Base-by-base conservation (phyloP, 345 rosid species). In the Noccaea caerulescens region DNA sequence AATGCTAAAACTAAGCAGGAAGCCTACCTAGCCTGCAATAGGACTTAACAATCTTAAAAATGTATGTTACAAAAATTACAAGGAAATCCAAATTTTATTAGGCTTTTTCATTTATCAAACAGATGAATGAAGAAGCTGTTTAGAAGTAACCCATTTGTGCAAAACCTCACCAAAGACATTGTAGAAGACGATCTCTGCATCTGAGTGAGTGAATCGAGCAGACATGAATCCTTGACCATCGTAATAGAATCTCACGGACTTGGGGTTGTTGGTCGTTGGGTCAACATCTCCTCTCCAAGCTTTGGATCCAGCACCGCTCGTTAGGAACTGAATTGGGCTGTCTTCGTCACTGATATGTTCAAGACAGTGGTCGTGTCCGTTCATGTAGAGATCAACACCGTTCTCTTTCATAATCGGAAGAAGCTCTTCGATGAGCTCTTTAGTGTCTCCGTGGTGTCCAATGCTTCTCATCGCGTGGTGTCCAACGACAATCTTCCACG, bases 401-500 rank as follows among this genome's bases (percentile, higher is more conserved):
- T 64, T 5, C 57, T 58, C 76, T 37, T 76, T 76, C 7, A 76
- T 69, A 34, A 84, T 70, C 1, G 96, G 96, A 36, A 86, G 78
- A 69, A 90, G 81, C 11, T 76, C 78, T 12, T 63, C 20, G 10
- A 79, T 41, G 2, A 91, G 92, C 77, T 88, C 94, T 8, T 20
- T 7, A 14, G 97, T 86, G 58, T 82, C 79, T 2, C 94, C 92
- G 10, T 91, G 94, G 49, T 88, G 88, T 12, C 91, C 86, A 51
- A 82, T 82, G 68, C 94, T 91, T 76, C 84, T 73, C 58, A 91
- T 83, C 2, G 92, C 76, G 57, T 91, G 94, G 54, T 88, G 97
- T 1, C 94, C 97, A 0, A 91, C 84, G 0, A 86, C 94, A 52
- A 91, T 82, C 77, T 87, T 91, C 97, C 94, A 91, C 2, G 72